These are phyloP conservation scores for Leucogyrophana mollusca DNA, from an alignment of 768 basidiomycete genomes.

Conservation along the genomic window DNA sequence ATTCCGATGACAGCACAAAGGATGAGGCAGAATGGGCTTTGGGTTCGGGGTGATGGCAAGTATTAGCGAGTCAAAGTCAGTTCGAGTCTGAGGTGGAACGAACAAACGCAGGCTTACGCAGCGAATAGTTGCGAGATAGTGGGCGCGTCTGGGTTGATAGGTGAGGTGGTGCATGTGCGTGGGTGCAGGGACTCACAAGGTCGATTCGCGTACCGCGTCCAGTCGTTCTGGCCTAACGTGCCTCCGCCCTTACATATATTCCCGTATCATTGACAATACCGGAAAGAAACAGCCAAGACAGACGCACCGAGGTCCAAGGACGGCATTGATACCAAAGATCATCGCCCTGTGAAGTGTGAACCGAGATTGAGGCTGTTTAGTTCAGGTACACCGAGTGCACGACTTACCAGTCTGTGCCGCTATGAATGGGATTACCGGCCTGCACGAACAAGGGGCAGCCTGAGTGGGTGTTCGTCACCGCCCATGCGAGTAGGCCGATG, in stretches of 20 bases:
- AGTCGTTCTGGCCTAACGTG: constrained; percentile 14
- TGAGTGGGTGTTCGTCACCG: constrained; percentile 11
- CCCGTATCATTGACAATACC: too few relatives aligned
- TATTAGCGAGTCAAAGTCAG: neutral
- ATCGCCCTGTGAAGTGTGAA: constrained; percentile 7
- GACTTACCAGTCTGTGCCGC: constrained; percentile 3
- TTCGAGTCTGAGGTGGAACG: neutral
- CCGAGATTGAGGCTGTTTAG: too few relatives aligned
- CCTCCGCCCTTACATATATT: constrained; percentile 10
- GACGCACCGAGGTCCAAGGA: constrained; percentile 10
- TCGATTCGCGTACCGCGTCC: constrained; percentile 13
- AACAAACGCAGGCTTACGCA: constrained; percentile 5
- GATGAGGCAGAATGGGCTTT: constrained; percentile 12
- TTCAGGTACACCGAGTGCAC: too few relatives aligned
- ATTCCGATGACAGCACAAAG: constrained; percentile 15
- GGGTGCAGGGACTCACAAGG: constrained; percentile 8
- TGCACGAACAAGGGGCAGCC: constrained; percentile 11
- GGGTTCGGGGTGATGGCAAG: constrained; percentile 5
- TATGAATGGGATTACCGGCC: constrained; percentile 9
- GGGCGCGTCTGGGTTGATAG: constrained; percentile 11
- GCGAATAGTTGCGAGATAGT: constrained; percentile 14
- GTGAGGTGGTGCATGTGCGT: neutral
- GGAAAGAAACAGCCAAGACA: too few relatives aligned
- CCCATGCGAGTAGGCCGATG: constrained; percentile 17
- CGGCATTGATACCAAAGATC: constrained; percentile 17